Percentiles rank a stretch among this genome's conserved stretches.
Conservation (phyloP, 108 stramenopile species). For the Hondaea fermentalgiana region DNA sequence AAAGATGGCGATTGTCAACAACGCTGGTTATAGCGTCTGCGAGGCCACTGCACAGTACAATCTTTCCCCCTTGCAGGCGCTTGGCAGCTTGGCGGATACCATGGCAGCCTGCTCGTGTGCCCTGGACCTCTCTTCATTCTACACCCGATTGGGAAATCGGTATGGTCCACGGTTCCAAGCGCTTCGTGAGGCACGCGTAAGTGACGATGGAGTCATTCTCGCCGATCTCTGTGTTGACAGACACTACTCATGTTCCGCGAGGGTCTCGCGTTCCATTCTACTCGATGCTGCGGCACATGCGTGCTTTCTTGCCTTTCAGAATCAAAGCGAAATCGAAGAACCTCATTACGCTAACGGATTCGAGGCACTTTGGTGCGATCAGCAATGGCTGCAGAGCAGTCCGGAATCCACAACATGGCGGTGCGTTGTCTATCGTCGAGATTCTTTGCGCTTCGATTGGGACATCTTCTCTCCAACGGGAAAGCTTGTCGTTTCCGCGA, state of each 20-base stretch:
- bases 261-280: background rate
- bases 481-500: background rate
- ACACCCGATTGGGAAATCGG: background rate
- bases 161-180: background rate
- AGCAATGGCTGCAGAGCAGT: background rate
- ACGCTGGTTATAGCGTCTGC: too few species aligned
- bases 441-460: background rate
- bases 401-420: background rate
- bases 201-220: background rate
- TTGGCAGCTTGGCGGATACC: background rate
- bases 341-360: background rate
- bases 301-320: background rate
- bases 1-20: too few species aligned
- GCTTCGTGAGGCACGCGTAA: background rate
- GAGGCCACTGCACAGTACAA: too few species aligned
- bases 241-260: background rate
- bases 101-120: background rate
- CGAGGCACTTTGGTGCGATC: background rate
- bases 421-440: background rate
- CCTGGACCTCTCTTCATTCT: background rate
- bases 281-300: background rate
- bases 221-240: background rate
- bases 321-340: background rate
- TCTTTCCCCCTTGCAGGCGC: too few species aligned
- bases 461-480: background rate